phyloP scores from a whole-genome alignment of 2,329 filamentous ascomycete genomes.

The Venturia pyrina region DNA sequence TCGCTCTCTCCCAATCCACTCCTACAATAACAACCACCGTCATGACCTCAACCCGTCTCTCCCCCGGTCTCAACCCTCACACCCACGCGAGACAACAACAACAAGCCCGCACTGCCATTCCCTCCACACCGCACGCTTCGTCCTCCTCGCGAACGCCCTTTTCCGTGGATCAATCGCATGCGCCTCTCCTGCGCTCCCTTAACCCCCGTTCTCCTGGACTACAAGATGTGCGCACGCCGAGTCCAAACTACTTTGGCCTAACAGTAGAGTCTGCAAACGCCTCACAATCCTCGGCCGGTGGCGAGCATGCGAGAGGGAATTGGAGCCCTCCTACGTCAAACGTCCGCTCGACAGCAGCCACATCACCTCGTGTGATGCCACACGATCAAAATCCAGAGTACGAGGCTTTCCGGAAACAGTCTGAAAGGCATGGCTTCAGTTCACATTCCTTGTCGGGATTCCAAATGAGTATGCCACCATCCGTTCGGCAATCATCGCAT shows the following conservation, averaged over 20 bases:
- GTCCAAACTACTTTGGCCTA: conserved; percentile 83
- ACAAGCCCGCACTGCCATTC: background rate
- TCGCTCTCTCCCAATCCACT: background rate
- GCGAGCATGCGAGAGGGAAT: conserved; percentile 54
- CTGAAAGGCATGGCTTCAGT: conserved; percentile 37
- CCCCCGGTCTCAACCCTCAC: background rate
- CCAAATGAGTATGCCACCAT: background rate
- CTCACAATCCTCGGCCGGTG: conserved; percentile 49
- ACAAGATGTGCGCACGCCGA: conserved; percentile 24
- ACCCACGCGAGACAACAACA: background rate
- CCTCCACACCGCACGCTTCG: background rate
- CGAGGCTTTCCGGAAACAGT: conserved; percentile 65
- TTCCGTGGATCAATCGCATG: background rate
- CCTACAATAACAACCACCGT: background rate
- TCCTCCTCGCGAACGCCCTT: background rate
- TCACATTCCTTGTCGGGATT: background rate
- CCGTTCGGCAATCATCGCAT: background rate
- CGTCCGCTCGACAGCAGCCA: conserved; percentile 58
- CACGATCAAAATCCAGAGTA: conserved; percentile 73
- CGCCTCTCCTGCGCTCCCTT: background rate
- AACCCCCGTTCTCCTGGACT: background rate
- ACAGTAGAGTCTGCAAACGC: conserved; percentile 52
- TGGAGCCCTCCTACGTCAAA: conserved; percentile 67
- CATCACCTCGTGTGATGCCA: conserved; percentile 58
- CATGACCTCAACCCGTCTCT: background rate